Evolutionary conservation across 2,329 filamentous ascomycete genomes (phyloP).

Genomic region (Metarhizium humberi): DNA sequence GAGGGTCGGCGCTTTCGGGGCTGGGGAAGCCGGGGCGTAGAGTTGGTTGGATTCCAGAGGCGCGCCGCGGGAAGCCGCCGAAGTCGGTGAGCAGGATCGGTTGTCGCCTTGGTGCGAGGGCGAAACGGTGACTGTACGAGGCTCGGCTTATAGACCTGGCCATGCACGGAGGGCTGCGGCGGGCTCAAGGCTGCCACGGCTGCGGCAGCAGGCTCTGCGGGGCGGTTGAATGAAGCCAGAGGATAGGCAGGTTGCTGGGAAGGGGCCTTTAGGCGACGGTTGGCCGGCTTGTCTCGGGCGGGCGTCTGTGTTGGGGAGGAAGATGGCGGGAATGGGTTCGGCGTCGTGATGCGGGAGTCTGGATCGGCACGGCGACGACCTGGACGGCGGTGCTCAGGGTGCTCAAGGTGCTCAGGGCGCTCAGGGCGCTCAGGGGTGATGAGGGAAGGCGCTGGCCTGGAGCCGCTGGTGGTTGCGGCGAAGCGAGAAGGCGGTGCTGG

Average conservation of each 20-base stretch:
- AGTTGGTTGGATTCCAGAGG: conserved; percentile 54
- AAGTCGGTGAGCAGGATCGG: conserved; percentile 17
- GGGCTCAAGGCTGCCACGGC: neutral
- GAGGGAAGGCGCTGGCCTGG: neutral
- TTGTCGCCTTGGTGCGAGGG: conserved; percentile 23
- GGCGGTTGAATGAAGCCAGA: neutral
- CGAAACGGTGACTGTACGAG: conserved; percentile 29
- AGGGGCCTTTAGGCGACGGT: conserved; percentile 18
- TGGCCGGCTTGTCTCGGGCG: conserved; percentile 20
- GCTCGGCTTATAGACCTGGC: neutral
- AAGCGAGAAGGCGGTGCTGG: neutral
- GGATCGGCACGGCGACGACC: conserved; percentile 31
- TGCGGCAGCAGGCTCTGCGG: neutral
- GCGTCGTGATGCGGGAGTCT: conserved; percentile 36
- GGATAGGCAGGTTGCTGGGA: conserved; percentile 24
- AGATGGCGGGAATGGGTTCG: conserved; percentile 26
- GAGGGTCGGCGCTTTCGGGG: conserved; percentile 37
- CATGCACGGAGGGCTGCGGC: conserved; percentile 1
- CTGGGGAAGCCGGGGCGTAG: conserved; percentile 36
- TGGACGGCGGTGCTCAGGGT: conserved; percentile 29
- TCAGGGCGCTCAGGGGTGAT: conserved; percentile 9
- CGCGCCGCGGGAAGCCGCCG: conserved; percentile 37
- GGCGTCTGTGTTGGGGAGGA: conserved; percentile 14
- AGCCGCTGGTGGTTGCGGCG: neutral
- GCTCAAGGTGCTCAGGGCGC: too few relatives aligned